Conservation (phyloP, 2,329 filamentous ascomycete genomes). For the Penicillium sclerotigenum region DNA sequence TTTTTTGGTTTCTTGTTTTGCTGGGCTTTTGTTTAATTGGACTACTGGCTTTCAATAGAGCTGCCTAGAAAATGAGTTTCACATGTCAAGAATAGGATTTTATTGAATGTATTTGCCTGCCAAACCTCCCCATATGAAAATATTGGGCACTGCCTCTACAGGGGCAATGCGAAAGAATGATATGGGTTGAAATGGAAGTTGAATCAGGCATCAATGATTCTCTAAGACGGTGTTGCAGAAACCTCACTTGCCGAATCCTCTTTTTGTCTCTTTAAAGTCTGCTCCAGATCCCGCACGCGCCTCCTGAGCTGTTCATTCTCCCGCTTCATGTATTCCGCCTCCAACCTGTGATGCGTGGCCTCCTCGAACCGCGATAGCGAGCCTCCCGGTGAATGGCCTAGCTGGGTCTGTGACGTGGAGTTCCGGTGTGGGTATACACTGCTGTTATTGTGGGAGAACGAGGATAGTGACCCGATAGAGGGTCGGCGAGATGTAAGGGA, state of each 20-base stretch:
- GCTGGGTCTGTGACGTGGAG: slow-evolving; percentile 30
- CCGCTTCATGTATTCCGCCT: slow-evolving; percentile 44
- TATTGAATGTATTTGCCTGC: slow-evolving; percentile 11
- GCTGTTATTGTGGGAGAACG: slow-evolving; percentile 25
- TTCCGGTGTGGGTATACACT: slow-evolving; percentile 31
- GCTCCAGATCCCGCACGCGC: slow-evolving; percentile 46
- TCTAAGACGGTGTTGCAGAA: background rate
- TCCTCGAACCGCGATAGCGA: slow-evolving; percentile 43
- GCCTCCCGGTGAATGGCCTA: slow-evolving; percentile 27
- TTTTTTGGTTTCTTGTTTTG: background rate
- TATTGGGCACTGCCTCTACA: background rate
- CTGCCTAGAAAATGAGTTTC: background rate
- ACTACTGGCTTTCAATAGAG: background rate
- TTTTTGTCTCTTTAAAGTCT: slow-evolving; percentile 33
- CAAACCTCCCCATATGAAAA: slow-evolving; percentile 8
- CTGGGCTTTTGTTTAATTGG: slow-evolving; percentile 5
- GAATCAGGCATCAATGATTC: slow-evolving; percentile 5
- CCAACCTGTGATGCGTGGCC: slow-evolving; percentile 39
- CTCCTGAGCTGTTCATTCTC: slow-evolving; percentile 48
- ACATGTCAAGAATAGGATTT: slow-evolving; percentile 1
- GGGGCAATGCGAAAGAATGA: slow-evolving; percentile 6
- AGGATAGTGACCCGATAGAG: slow-evolving; percentile 30
- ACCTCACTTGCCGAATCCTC: background rate
- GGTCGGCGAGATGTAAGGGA: slow-evolving; percentile 42
- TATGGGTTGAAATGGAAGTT: background rate